These are phyloP conservation scores for Macrocybe gigantea DNA, from an alignment of 768 basidiomycete species.

Conservation along the genomic window DNA sequence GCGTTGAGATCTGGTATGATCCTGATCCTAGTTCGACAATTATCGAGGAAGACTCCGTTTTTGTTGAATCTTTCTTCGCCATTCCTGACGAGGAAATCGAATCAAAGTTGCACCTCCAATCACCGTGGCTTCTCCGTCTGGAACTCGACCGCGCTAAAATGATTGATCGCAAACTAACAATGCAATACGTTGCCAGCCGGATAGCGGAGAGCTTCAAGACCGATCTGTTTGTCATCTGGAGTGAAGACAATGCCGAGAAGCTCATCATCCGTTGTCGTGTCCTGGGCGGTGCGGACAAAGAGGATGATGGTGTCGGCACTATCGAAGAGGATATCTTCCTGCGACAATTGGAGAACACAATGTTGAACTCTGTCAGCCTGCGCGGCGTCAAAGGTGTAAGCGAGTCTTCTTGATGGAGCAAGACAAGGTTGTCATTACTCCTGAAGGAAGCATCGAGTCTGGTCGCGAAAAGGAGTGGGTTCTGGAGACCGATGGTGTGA, in stretches of 20 bases:
- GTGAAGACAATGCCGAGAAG: constrained; percentile 97
- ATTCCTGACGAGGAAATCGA: constrained; percentile 98
- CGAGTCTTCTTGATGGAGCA: constrained; percentile 92
- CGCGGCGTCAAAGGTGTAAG: constrained; percentile 85
- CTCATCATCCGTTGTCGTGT: constrained; percentile 96
- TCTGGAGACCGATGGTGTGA: constrained; percentile 94
- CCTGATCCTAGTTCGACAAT: constrained; percentile 88
- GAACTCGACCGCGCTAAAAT: constrained; percentile 97
- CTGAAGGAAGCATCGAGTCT: constrained; percentile 61
- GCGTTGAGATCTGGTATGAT: constrained; percentile 98
- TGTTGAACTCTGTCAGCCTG: constrained; percentile 92
- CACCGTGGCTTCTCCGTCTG: constrained; percentile 95
- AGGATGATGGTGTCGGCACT: constrained; percentile 68
- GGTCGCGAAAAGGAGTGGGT: constrained; percentile 86
- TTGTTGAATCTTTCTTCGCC: constrained; percentile 98
- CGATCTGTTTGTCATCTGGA: constrained; percentile 97
- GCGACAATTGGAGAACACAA: constrained; percentile 91
- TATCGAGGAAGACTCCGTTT: constrained; percentile 93
- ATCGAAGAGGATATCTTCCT: constrained; percentile 95
- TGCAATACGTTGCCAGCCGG: constrained; percentile 89
- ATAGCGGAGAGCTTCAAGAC: constrained; percentile 95
- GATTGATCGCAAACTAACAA: constrained; percentile 94
- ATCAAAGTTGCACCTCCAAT: constrained; percentile 83
- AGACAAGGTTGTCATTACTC: constrained; percentile 62
- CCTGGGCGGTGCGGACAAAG: constrained; percentile 76